Percentiles rank a stretch among this genome's conserved stretches.
These are phyloP conservation scores for Podosphaera fusca DNA, from an alignment of 2,329 filamentous ascomycete species.

Conservation along the genomic window DNA sequence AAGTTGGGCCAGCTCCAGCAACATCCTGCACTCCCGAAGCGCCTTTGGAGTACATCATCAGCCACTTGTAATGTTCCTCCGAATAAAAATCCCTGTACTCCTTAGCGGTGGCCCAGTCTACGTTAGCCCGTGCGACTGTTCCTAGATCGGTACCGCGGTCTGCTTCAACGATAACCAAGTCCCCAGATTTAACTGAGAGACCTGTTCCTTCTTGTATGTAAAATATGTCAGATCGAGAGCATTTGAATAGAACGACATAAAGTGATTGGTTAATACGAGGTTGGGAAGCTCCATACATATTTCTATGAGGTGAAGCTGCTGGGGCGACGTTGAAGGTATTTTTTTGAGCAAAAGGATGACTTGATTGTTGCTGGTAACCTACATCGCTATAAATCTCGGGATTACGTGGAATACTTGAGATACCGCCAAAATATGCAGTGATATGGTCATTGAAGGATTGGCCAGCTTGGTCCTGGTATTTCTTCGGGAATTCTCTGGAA, in stretches of 20 bases:
- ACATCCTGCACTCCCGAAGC: constrained; percentile 39
- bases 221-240: constrained; percentile 81
- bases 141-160: constrained; percentile 91
- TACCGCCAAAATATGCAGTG: constrained; percentile 16
- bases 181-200: constrained; percentile 68
- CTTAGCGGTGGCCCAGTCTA: constrained; percentile 71
- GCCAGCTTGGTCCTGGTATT: constrained; percentile 13
- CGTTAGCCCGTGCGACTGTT: constrained; percentile 70
- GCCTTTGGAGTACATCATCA: constrained; percentile 93
- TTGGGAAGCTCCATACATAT: constrained; percentile 35
- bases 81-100: constrained; percentile 77
- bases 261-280: constrained; percentile 45
- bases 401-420: constrained; percentile 9
- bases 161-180: constrained; percentile 91
- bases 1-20: constrained; percentile 36
- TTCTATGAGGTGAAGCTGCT: constrained; percentile 36
- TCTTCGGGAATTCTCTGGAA: constrained; percentile 11
- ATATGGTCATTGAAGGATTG: constrained; percentile 16
- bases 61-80: constrained; percentile 91
- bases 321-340: constrained; percentile 17
- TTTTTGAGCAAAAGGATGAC: constrained; percentile 10
- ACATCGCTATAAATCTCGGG: constrained; percentile 7
- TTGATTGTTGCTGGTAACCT: constrained; percentile 6
- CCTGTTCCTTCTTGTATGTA: constrained; percentile 93
- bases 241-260: constrained; percentile 92